Evolutionary conservation across 306 rosid species (phyloP).

Genomic region (Albizia julibrissin): DNA sequence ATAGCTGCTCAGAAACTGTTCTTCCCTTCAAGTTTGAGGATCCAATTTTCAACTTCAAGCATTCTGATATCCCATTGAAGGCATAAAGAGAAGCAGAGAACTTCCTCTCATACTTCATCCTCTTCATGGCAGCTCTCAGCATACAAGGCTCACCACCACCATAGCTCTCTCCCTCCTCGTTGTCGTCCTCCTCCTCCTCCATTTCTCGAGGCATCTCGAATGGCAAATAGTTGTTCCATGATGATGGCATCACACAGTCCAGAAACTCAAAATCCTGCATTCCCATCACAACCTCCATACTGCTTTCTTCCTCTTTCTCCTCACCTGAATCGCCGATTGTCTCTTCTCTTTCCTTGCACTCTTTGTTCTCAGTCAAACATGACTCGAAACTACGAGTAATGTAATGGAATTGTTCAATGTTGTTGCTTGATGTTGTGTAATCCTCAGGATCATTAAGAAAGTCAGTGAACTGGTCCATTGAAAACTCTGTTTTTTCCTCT

Average conservation of each 20-base stretch:
- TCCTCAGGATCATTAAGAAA: conserved; percentile 69
- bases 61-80: conserved; percentile 76
- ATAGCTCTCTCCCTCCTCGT: conserved; percentile 43
- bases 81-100: conserved; percentile 82
- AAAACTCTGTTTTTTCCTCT: conserved; percentile 38
- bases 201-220: conserved; percentile 74
- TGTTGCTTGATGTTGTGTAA: conserved; percentile 33
- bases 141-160: conserved; percentile 62
- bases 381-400: conserved; percentile 65
- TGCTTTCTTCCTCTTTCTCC: conserved; percentile 41
- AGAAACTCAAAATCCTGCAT: conserved; percentile 64
- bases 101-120: conserved; percentile 87
- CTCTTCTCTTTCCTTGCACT: conserved; percentile 27
- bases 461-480: conserved; percentile 48
- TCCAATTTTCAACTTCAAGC: conserved; percentile 64
- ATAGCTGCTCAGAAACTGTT: conserved; percentile 48
- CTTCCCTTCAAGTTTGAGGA: conserved; percentile 45
- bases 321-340: conserved; percentile 31
- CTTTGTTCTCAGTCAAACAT: conserved; percentile 54
- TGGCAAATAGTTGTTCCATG: conserved; percentile 55
- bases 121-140: conserved; percentile 71
- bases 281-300: conserved; percentile 34
- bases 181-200: conserved; percentile 57
- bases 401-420: conserved; percentile 46
- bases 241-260: conserved; percentile 52